Conservation (phyloP, 208 protist genomes). For the Acanthamoeba healyi region DNA sequence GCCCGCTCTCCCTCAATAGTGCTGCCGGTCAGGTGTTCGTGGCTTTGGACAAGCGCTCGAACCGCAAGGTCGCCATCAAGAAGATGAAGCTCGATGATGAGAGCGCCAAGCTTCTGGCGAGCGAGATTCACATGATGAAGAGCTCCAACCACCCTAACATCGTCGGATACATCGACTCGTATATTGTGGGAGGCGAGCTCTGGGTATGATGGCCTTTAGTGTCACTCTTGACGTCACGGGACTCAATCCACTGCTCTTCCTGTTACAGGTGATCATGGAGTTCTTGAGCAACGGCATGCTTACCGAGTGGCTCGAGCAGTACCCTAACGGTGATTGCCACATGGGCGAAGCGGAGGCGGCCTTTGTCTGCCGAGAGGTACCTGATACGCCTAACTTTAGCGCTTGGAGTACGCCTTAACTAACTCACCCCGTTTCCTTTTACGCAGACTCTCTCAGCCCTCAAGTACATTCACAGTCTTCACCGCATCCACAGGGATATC, state of each 20-base stretch:
- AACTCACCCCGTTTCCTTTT: slow-evolving; percentile 13
- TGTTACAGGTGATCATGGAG: slow-evolving; percentile 86
- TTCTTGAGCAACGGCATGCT: slow-evolving; percentile 86
- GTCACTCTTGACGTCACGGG: background rate
- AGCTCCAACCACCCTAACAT: slow-evolving; percentile 87
- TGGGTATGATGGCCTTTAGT: background rate
- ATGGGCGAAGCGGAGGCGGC: slow-evolving; percentile 86
- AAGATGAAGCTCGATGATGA: slow-evolving; percentile 88
- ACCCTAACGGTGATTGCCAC: slow-evolving; percentile 48
- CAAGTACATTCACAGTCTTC: slow-evolving; percentile 86
- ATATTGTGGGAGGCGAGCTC: slow-evolving; percentile 77
- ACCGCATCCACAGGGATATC: slow-evolving; percentile 92
- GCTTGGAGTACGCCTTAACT: background rate
- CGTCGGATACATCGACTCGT: slow-evolving; percentile 88
- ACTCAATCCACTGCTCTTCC: background rate
- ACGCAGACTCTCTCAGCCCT: slow-evolving; percentile 82
- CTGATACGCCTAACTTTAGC: background rate
- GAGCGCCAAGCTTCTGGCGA: slow-evolving; percentile 86
- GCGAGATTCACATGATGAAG: slow-evolving; percentile 90
- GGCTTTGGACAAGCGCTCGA: slow-evolving; percentile 73
- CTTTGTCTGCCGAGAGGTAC: slow-evolving; percentile 78
- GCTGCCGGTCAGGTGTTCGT: slow-evolving; percentile 86
- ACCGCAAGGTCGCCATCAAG: slow-evolving; percentile 86
- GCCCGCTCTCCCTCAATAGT: background rate
- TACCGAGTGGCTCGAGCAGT: slow-evolving; percentile 84